A percentile compares a stretch with the other conserved stretches of the same genome.
phyloP scores from a whole-genome alignment of 2,329 filamentous ascomycete genomes.

The Fusarium keratoplasticum region DNA sequence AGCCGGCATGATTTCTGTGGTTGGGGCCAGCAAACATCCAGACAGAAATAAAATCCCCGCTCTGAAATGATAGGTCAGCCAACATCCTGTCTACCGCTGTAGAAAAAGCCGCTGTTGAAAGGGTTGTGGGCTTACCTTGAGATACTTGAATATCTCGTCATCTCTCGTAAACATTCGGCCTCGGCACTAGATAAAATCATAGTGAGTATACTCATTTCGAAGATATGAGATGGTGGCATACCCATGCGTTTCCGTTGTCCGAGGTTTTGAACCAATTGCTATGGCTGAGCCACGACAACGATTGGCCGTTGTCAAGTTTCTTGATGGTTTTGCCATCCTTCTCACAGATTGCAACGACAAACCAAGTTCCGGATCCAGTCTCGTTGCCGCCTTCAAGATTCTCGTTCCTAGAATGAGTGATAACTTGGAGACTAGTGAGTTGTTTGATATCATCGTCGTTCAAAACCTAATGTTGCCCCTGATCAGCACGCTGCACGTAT shows the following conservation, averaged over 20 bases:
- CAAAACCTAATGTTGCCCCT: too few relatives aligned
- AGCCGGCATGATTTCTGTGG: not conserved
- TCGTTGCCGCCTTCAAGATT: too few relatives aligned
- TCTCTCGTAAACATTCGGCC: not conserved
- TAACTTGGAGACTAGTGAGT: too few relatives aligned
- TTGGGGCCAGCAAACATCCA: not conserved
- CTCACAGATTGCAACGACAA: not conserved
- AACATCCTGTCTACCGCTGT: not conserved
- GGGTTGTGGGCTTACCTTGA: not conserved
- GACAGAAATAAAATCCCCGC: not conserved
- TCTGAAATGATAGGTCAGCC: not conserved
- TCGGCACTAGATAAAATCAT: not conserved
- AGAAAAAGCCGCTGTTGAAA: not conserved
- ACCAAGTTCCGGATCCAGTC: not conserved
- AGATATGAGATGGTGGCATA: too few relatives aligned
- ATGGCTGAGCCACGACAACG: not conserved
- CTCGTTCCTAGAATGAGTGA: too few relatives aligned
- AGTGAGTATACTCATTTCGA: not conserved
- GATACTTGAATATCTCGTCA: not conserved
- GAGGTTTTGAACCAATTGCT: not conserved
- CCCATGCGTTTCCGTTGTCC: not conserved
- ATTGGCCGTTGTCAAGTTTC: not conserved
- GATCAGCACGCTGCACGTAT: too few relatives aligned
- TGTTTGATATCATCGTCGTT: too few relatives aligned
- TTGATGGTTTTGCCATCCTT: too few relatives aligned